Evolutionary conservation across 2,329 filamentous ascomycete species (phyloP), one percentile per base, ranked within the genome.

Genomic region (Exophiala aquamarina): DNA sequence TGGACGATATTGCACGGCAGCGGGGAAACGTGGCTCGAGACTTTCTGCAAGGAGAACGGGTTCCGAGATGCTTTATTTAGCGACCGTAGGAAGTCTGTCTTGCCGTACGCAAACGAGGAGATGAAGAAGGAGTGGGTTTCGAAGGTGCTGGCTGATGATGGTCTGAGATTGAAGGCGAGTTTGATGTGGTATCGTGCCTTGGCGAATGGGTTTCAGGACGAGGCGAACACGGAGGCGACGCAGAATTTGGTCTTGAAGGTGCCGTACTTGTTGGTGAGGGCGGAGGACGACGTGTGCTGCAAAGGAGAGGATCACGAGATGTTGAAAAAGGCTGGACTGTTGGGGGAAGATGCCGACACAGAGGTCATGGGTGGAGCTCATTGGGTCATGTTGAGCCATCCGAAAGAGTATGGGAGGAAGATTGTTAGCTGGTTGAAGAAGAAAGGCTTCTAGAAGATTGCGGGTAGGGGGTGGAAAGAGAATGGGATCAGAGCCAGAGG

Each of bases 381-480:
- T 20, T 41, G 37, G 37, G 17, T 26, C n/a, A 28, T 41, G 20
- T 26, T 41, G 11, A 26, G 37, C 11, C 17, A 41, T 21, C 37
- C 37, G 11, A 20, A 28, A 28, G 8, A n/a, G n/a, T 41, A 23
- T 26, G 37, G 37, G 23, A n/a, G 28, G 17, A 41, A n/a, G 10
- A 28, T 41, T 20, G 7, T 18, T 3, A 20, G 37, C 8, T 41
- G 37, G 37, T n/a, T 28, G 13, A 11, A 14, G 23, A 26, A 29
- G n/a, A 34, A n/a, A 21, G 40, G 32, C 13, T 34, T 34, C 6
- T 34, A 11, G 11, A 26, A 11, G 23, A n/a, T n/a, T n/a, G n/a
- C n/a, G n/a, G n/a, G n/a, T n/a, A n/a, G n/a, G n/a, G n/a, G n/a
- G n/a, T n/a, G n/a, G n/a, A n/a, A n/a, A n/a, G n/a, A n/a, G n/a